Conservation (phyloP, 495 filamentous ascomycete genomes). For the Glonium stellatum region DNA sequence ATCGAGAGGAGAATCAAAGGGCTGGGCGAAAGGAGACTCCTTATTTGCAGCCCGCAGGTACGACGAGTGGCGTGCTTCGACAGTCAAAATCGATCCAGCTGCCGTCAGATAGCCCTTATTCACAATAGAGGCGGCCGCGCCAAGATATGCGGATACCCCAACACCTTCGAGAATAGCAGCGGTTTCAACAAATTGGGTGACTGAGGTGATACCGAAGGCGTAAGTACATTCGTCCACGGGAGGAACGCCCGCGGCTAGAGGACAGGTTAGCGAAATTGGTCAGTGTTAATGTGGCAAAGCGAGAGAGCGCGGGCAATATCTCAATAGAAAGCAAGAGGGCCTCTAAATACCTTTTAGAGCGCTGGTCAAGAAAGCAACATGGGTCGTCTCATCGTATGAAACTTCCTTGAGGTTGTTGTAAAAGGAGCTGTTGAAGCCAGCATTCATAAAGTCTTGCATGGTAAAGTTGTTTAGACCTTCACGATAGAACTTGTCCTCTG, state of each 20-base stretch:
- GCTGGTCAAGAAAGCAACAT: slow-evolving; percentile 50
- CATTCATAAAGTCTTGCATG: slow-evolving; percentile 43
- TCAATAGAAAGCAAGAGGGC: no score
- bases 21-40: slow-evolving; percentile 46
- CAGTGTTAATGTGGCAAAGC: neutral
- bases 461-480: slow-evolving; percentile 53
- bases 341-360: slow-evolving; percentile 46
- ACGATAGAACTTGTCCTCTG: slow-evolving; percentile 47
- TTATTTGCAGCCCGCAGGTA: slow-evolving; percentile 48
- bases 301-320: no score
- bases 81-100: slow-evolving; percentile 55
- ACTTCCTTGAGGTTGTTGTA: slow-evolving; percentile 49
- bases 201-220: slow-evolving; percentile 47
- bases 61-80: slow-evolving; percentile 55
- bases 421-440: slow-evolving; percentile 46
- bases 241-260: slow-evolving; percentile 38
- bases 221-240: slow-evolving; percentile 53
- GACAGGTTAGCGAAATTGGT: slow-evolving; percentile 7
- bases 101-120: slow-evolving; percentile 49
- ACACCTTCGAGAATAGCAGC: slow-evolving; percentile 49
- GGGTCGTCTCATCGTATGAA: slow-evolving; percentile 49
- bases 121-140: slow-evolving; percentile 52
- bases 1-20: slow-evolving; percentile 52
- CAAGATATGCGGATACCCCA: slow-evolving; percentile 45
- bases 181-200: slow-evolving; percentile 45